Evolutionary conservation across 192 early-diverging fungal species (phyloP), one percentile per base, ranked within the genome.

Genomic region (Coemansia biformis): DNA sequence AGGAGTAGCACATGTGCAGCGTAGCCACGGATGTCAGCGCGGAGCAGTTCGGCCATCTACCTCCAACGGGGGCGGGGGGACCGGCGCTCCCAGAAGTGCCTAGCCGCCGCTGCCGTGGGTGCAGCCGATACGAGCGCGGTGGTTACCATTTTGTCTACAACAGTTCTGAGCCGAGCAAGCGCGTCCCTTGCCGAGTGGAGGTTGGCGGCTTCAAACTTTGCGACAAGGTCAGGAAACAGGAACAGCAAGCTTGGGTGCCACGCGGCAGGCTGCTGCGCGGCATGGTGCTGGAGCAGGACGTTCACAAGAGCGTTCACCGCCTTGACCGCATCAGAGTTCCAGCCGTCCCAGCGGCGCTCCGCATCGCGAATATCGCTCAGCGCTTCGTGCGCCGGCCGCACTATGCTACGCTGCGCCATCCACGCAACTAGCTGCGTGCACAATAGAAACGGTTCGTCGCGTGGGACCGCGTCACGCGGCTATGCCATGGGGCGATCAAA

Each of bases 191-290:
- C 21, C 18, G n/a, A 33, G 1, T 37, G 24, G 3, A 55, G 5
- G 4, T 55, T 38, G 4, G 54, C 49, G 5, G 32, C 41, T 4
- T 57, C 47, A 26, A 47, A 70, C 22, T 47, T 63, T 30, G 8
- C 19, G 1, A 55, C 16, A 11, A 70, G 43, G 23, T 63, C 67
- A 0, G 59, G 59, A 54, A 70, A 70, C 40, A 63, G 46, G 10
- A 16, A 39, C 8, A 43, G 37, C 11, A 63, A 14, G 29, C 59
- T 70, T 7, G 67, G 67, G 43, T 70, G 67, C 67, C 67, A 70
- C 33, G 59, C 59, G 4, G 47, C 49, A 7, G 67, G 59, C 24
- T 63, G 59, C 15, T 70, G 67, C n/a, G 67, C 61, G 31, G 57
- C 57, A 50, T 48, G 47, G 23, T 57, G 54, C 35, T 70, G 67